Evolutionary conservation across 306 rosid species (phyloP), one percentile per base, ranked within the genome.

Genomic region (Corylus avellana): DNA sequence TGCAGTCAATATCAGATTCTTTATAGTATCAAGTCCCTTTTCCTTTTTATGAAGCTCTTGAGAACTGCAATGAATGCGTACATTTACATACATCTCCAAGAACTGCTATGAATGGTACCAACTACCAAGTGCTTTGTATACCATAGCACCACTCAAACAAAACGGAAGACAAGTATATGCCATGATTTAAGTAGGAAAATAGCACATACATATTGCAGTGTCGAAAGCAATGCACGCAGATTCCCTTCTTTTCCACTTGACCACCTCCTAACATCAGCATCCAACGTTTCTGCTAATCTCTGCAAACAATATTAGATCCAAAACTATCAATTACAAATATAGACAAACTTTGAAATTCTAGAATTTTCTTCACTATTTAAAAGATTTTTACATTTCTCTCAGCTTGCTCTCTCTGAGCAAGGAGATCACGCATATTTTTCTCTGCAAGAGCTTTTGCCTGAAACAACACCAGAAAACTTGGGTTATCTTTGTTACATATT

Each of bases 181-280:
- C 53, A 7, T 46, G 64, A 56, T 17, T n/a, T 49, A 44, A 8
- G 39, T 69, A 80, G 75, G 77, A 75, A 20, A 79, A 46, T 16
- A 80, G 85, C 78, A 89, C 98, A 72, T 89, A 95, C 99, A 87
- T 95, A 95, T 95, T 95, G 99, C 86, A 95, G 86, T 75, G 99
- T 95, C 55, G 99, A 95, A 74, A 95, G 97, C 77, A 95, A 84
- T 69, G 99, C 98, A 27, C 99, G 99, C 91, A 95, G 80, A 82
- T 95, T 95, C 58, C 99, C 99, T 89, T 95, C 99, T 88, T 95
- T 95, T 81, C 98, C 99, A 75, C 91, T 90, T 72, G 98, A 95
- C 99, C 99, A 95, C 88, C 98, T 90, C 88, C 86, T 89, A 76
- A 95, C 97, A 79, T 95, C 99, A 72, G 98, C 93, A 87, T 91